Evolutionary conservation across 2,329 filamentous ascomycete species (phyloP).

Genomic region (Pseudogymnoascus sp.): DNA sequence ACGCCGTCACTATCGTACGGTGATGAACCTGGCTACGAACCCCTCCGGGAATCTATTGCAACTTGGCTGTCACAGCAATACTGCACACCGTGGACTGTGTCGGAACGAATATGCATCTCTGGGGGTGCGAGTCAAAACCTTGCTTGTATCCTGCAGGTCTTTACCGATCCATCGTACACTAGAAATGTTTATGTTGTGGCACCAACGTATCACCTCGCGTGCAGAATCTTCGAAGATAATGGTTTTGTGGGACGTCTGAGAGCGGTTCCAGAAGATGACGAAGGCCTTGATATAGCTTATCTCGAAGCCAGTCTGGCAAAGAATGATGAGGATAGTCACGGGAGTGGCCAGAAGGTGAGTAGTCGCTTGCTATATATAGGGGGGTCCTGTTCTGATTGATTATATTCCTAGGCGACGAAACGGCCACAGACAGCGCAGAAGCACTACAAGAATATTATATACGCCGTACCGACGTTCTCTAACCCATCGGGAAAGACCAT

Average conservation of each 20-base stretch:
- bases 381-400: neutral
- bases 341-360: conserved; percentile 13
- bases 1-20: conserved; percentile 69
- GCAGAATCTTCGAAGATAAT: conserved; percentile 75
- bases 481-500: conserved; percentile 85
- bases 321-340: conserved; percentile 31
- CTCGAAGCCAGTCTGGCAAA: conserved; percentile 36
- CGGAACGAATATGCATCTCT: conserved; percentile 67
- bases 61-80: conserved; percentile 51
- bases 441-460: conserved; percentile 80
- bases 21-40: conserved; percentile 65
- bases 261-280: conserved; percentile 68
- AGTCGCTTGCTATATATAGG: neutral
- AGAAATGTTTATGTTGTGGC: conserved; percentile 71
- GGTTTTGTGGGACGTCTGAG: conserved; percentile 62
- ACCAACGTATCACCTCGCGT: conserved; percentile 78
- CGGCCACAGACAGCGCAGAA: conserved; percentile 42
- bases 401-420: conserved; percentile 11
- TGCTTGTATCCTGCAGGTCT: conserved; percentile 69
- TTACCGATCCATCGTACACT: conserved; percentile 71
- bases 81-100: conserved; percentile 26
- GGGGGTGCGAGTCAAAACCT: conserved; percentile 81
- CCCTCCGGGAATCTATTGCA: conserved; percentile 62
- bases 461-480: conserved; percentile 78
- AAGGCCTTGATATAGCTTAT: conserved; percentile 64